Base-by-base conservation (phyloP, 345 rosid species). In the Aquilaria yunnanensis region DNA sequence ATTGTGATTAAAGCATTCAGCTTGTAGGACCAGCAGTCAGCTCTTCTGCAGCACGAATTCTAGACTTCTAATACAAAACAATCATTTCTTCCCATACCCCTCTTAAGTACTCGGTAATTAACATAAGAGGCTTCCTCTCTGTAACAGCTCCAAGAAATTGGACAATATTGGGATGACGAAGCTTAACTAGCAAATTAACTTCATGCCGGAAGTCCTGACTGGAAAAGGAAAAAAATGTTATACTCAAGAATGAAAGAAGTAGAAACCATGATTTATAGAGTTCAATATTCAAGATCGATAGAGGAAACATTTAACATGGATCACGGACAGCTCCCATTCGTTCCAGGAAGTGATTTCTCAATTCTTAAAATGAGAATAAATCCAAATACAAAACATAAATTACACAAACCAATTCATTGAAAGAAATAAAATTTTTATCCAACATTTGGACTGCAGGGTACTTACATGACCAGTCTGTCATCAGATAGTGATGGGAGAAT, bases 191-290 rank as follows among this genome's bases (percentile, higher is more conserved):
- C 78, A 94, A 81, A 72, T 85, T 87, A 70, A 90, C 97, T 79
- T 94, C 99, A 74, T 90, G 99, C 77, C 99, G 89, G 83, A 94
- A 94, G 79, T 94, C 99, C 82, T 90, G 97, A 68, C 99, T 94
- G 96, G 64, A 74, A 65, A 69, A 72, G 61, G 34, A 60, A 49
- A 75, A 68, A 65, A 14, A 51, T 46, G 70, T 46, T 48, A 50
- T 30, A 55, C 12, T 57, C 23, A 75, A 47, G 49, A 43, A 56
- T 23, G 47, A 10, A 33, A 13, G 12, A 62, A 11, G 33, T 12
- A 37, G 33, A 52, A 55, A 54, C 4, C 11, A 7, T 29, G 43
- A 37, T 47, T 59, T 61, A 14, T 14, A n/a, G 32, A 45, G 32
- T 54, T 32, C 23, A 30, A 58, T 5, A 32, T 33, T 14, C 12